These are phyloP conservation scores for Elsinoe fawcettii DNA, from an alignment of 2,329 filamentous ascomycete species.

Conservation along the genomic window DNA sequence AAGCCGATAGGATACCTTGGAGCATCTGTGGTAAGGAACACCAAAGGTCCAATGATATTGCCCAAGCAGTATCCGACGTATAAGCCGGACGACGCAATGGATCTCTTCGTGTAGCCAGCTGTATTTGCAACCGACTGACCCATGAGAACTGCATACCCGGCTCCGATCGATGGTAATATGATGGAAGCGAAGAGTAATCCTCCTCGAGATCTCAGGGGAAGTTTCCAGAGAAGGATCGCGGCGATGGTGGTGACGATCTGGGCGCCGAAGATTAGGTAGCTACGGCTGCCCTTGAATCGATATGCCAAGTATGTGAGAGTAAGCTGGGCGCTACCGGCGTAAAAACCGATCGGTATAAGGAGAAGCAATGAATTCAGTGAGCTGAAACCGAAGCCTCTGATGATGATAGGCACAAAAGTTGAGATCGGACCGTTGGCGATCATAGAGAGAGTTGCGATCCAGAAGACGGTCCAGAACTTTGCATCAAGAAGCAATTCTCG, in stretches of 20 bases:
- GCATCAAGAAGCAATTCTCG: constrained; percentile 28
- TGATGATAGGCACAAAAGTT: constrained; percentile 34
- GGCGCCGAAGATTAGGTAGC: neutral
- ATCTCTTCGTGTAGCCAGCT: constrained; percentile 46
- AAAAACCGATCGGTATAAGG: constrained; percentile 26
- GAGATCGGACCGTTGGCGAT: constrained; percentile 41
- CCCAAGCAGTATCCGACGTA: constrained; percentile 47
- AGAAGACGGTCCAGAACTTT: constrained; percentile 37
- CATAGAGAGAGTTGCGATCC: constrained; percentile 35
- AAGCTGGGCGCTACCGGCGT: neutral
- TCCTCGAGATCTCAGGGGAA: constrained; percentile 36
- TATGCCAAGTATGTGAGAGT: neutral
- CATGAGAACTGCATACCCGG: constrained; percentile 45
- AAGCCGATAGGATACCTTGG: constrained; percentile 37
- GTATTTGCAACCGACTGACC: constrained; percentile 44
- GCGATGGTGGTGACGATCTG: constrained; percentile 19
- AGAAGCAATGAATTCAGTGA: constrained; percentile 39
- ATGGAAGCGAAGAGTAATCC: constrained; percentile 40
- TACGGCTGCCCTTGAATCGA: neutral
- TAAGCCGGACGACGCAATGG: constrained; percentile 41
- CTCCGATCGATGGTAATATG: constrained; percentile 39
- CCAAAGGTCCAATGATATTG: constrained; percentile 40
- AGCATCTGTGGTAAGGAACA: constrained; percentile 35
- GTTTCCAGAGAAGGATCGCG: constrained; percentile 37
- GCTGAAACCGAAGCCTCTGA: constrained; percentile 19